Percentiles rank a stretch among this genome's conserved stretches.
Conservation (phyloP, 2,329 filamentous ascomycete species). For the Stachybotrys elegans region DNA sequence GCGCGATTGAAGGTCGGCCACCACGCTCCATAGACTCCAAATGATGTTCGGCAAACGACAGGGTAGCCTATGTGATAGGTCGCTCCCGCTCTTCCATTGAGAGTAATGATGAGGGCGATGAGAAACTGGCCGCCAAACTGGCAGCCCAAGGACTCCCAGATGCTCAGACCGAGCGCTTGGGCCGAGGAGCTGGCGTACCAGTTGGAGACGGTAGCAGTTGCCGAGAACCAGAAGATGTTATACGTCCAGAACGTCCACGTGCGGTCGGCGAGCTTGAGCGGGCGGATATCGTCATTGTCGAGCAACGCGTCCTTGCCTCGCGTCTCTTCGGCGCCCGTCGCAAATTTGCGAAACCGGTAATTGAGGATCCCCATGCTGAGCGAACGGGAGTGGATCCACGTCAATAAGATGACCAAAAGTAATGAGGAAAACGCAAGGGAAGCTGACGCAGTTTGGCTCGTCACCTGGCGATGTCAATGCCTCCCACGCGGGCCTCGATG, state of each 20-base stretch:
- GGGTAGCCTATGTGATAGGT: constrained; percentile 39
- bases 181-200: constrained; percentile 33
- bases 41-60: constrained; percentile 34
- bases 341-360: background rate
- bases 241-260: background rate
- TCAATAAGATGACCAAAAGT: too few relatives aligned
- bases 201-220: constrained; percentile 5
- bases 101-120: constrained; percentile 32
- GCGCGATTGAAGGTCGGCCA: constrained; percentile 39
- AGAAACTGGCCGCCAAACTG: constrained; percentile 35
- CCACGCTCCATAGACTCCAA: constrained; percentile 37
- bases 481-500: too few relatives aligned
- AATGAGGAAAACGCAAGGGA: too few relatives aligned
- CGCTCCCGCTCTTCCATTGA: constrained; percentile 37
- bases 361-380: background rate
- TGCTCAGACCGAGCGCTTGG: constrained; percentile 36
- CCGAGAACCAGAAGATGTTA: constrained; percentile 8
- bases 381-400: too few relatives aligned
- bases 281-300: background rate
- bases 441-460: too few relatives aligned
- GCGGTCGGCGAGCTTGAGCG: background rate
- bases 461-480: too few relatives aligned
- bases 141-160: constrained; percentile 43
- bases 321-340: background rate
- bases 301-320: background rate